phyloP scores from a whole-genome alignment of 768 basidiomycete species.

The Hebeloma cylindrosporum region DNA sequence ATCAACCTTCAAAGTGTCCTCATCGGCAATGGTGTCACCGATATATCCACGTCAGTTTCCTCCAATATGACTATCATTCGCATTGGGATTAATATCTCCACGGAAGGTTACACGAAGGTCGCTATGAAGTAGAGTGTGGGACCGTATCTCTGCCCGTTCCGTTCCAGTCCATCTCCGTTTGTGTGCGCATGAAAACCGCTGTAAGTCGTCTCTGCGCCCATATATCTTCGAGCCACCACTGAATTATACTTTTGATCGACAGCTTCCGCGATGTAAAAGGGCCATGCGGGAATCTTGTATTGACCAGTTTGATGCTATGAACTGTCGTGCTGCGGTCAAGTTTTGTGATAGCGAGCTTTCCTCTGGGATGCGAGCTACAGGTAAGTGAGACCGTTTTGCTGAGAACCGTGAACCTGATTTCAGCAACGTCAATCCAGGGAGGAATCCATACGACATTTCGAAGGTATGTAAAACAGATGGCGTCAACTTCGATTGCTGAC shows the following conservation, averaged over 20 bases:
- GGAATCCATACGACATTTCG: conserved; percentile 61
- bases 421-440: conserved; percentile 23
- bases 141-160: conserved; percentile 55
- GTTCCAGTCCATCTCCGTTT: conserved; percentile 50
- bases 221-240: background rate
- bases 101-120: conserved; percentile 39
- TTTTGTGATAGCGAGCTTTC: conserved; percentile 66
- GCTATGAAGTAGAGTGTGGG: conserved; percentile 63
- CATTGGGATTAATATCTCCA: too few relatives aligned
- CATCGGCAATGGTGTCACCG: conserved; percentile 62
- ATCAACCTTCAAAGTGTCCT: conserved; percentile 68
- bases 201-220: conserved; percentile 30
- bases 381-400: conserved; percentile 27
- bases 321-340: conserved; percentile 62
- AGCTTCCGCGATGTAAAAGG: conserved; percentile 70
- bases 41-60: conserved; percentile 37
- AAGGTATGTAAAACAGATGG: conserved; percentile 39
- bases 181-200: conserved; percentile 63
- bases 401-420: conserved; percentile 1
- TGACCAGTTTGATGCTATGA: conserved; percentile 62
- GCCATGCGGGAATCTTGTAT: conserved; percentile 60
- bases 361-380: conserved; percentile 42
- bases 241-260: conserved; percentile 1
- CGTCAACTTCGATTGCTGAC: background rate
- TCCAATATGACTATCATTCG: too few relatives aligned